These are phyloP conservation scores for Cytospora mali DNA, from an alignment of 2,329 filamentous ascomycete genomes.

Conservation along the genomic window DNA sequence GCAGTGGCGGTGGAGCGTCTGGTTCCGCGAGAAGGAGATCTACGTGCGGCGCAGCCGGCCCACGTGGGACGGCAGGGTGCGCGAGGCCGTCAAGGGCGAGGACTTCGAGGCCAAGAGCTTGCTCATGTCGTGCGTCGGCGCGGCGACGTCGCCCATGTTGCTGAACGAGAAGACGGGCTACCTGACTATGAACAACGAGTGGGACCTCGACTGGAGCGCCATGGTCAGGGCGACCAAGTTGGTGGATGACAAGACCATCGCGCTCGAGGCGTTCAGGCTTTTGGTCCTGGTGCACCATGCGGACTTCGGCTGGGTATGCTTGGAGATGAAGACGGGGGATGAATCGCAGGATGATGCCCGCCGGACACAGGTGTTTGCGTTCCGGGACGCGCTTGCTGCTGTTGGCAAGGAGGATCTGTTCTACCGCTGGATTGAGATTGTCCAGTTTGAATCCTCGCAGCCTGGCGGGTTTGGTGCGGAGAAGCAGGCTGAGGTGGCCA, in stretches of 20 bases:
- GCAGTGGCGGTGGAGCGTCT: slow-evolving; percentile 72
- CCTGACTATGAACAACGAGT: slow-evolving; percentile 79
- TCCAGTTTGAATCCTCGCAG: slow-evolving; percentile 81
- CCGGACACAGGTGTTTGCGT: slow-evolving; percentile 74
- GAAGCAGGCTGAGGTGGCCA: slow-evolving; percentile 70
- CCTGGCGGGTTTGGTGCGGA: slow-evolving; percentile 79
- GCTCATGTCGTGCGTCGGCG: slow-evolving; percentile 63
- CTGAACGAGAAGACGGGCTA: slow-evolving; percentile 83
- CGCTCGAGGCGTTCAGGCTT: slow-evolving; percentile 69
- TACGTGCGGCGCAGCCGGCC: slow-evolving; percentile 74
- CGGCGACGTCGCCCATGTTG: slow-evolving; percentile 68
- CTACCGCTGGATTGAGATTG: slow-evolving; percentile 89
- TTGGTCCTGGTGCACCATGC: slow-evolving; percentile 70
- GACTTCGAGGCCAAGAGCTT: slow-evolving; percentile 54
- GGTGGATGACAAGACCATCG: slow-evolving; percentile 62
- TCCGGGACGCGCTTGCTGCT: slow-evolving; percentile 73
- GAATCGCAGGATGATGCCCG: slow-evolving; percentile 61
- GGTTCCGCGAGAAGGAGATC: slow-evolving; percentile 79
- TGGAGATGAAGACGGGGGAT: slow-evolving; percentile 55
- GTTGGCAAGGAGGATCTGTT: slow-evolving; percentile 88
- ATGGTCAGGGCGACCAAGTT: slow-evolving; percentile 77
- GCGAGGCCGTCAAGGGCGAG: slow-evolving; percentile 53
- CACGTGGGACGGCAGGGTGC: slow-evolving; percentile 67
- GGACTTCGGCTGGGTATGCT: slow-evolving; percentile 71
- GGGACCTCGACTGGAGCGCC: slow-evolving; percentile 82